Evolutionary conservation across 176 grass and related monocot species (phyloP).

Genomic region (Oryza officinalis): DNA sequence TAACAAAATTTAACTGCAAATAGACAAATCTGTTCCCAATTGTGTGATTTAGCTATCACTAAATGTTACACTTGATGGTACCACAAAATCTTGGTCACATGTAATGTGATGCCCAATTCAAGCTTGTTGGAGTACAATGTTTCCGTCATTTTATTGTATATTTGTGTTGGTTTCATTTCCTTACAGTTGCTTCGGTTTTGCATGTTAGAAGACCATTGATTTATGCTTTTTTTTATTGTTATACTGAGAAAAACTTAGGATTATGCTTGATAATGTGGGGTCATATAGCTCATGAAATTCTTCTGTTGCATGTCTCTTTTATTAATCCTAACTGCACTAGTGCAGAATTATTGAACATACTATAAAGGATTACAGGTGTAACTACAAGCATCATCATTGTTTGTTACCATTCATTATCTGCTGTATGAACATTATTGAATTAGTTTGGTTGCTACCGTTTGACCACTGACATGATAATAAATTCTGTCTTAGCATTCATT

Average conservation of each 20-base stretch:
- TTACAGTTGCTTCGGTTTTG: neutral
- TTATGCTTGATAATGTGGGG: neutral
- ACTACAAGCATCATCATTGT: constrained; percentile 5
- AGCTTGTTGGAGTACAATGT: neutral
- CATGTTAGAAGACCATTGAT: neutral
- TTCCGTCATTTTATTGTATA: neutral
- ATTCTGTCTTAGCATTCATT: neutral
- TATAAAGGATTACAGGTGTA: neutral
- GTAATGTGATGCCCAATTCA: neutral
- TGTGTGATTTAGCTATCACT: neutral
- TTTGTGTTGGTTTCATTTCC: neutral
- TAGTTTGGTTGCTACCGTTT: constrained; percentile 36
- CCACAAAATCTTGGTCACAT: neutral
- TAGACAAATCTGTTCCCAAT: neutral
- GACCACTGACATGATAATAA: constrained; percentile 6
- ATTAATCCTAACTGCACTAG: neutral
- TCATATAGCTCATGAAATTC: neutral
- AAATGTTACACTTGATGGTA: neutral
- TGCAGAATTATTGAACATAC: neutral
- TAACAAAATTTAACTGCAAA: neutral
- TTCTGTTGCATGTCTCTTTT: neutral
- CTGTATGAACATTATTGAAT: constrained; percentile 24
- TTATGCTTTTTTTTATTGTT: neutral
- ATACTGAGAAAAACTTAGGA: neutral
- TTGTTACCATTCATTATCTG: constrained; percentile 14